Evolutionary conservation across 148 eudicot genomes (phyloP), one percentile per base, ranked within the genome.

Genomic region (Bassia scoparia): DNA sequence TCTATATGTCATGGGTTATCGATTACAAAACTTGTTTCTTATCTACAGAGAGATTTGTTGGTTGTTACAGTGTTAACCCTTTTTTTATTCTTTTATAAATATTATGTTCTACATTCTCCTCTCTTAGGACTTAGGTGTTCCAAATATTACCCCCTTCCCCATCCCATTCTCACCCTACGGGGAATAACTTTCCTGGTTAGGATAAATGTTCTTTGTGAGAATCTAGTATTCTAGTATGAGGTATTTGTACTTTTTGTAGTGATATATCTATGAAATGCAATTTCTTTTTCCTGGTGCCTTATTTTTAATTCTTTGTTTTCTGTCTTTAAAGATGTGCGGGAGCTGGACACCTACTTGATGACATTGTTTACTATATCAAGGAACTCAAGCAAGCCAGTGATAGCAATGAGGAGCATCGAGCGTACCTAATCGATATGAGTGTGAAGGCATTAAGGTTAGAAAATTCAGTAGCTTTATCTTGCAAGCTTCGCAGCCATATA

Each of bases 281-380:
- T 33, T 48, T 16, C 38, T 23, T 33, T 61, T 62, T 20, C 60
- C 34, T 30, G 29, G 14, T 69, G 34, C 67, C 26, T 49, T n/a
- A 24, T 79, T 44, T 54, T 64, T 14, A 41, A 59, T 9, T 21
- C 74, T 52, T 61, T 38, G n/a, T 77, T 43, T 53, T 65, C 26
- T 61, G 33, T 71, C 37, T 12, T 43, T 75, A 72, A 66, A 93
- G 98, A 86, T 93, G 98, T 88, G 90, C 96, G 69, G 98, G 98
- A 73, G 98, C 98, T 68, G 98, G 98, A 59, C 88, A 93, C 82
- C 81, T 90, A 81, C 88, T 83, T 54, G 96, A 93, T 75, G 98
- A 93, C 73, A 93, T 93, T 54, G 82, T 86, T 58, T 72, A 82
- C 70, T 87, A 81, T 72, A 74, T 72, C 52, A 81, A 84, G 80